Evolutionary conservation across 2,329 filamentous ascomycete genomes (phyloP), one percentile per base, ranked within the genome.

Genomic region (Cladobotryum protrusum): DNA sequence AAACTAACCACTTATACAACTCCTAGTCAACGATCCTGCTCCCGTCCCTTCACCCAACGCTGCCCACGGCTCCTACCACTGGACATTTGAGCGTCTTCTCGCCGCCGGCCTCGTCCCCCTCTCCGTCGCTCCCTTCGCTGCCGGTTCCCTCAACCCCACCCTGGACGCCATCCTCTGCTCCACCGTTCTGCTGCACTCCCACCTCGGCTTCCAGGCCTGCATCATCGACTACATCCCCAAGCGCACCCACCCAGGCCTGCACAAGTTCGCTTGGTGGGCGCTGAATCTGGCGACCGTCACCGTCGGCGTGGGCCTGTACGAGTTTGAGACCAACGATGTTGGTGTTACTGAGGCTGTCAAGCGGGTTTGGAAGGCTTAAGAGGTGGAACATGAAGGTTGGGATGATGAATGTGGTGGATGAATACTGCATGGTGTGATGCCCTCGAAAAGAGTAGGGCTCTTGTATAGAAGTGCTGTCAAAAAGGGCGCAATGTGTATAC

Each of bases 301-400:
- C 47, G 88, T 91, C 55, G 90, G 87, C 45, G 78, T 96, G 57
- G 91, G 91, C 51, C 78, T 97, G 63, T 99, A 99, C 73, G 92
- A 97, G 72, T 97, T 97, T 63, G 93, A 99, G 83, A 99, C 93
- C 32, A 97, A 96, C 66, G 93, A 99, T 60, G 89, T 99, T 47
- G 93, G 93, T 58, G 70, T 99, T 53, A 96, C 90, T 8, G 92
- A 95, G 78, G 86, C 85, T 32, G 78, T 96, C 58, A 89, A 87
- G 79, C 82, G 87, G 66, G 75, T 97, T 55, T 99, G 93, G 93
- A 88, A 79, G 63, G 92, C 93, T 63, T 89, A 74, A 62, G 15
- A 43, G 11, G 32, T 39, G 32, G 35, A 49, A 1, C 24, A 37
- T 15, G 35, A 37, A 39, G 20, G 17, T 35, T n/a, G n/a, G 18